Percentiles rank a stretch among this genome's conserved stretches.
phyloP scores from a whole-genome alignment of 2,329 filamentous ascomycete genomes.

The Apiospora rasikravindrae region DNA sequence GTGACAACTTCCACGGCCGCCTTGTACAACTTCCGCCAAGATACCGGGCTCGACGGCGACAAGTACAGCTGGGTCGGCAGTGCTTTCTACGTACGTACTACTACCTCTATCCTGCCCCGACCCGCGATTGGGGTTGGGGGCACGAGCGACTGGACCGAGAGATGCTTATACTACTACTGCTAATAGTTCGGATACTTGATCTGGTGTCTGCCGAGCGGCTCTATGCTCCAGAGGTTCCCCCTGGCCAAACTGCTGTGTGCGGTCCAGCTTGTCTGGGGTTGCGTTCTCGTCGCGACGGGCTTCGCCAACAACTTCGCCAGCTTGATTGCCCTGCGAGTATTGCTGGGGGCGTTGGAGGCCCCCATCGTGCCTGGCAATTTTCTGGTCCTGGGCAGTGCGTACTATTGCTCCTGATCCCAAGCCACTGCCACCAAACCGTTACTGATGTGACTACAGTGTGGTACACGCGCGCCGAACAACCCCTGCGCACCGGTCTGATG shows the following conservation, averaged over 20 bases:
- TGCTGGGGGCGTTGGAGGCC: slow-evolving; percentile 40
- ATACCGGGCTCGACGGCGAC: slow-evolving; percentile 20
- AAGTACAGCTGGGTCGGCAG: slow-evolving; percentile 33
- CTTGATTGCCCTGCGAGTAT: slow-evolving; percentile 35
- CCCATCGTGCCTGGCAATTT: slow-evolving; percentile 36
- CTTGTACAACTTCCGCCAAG: slow-evolving; percentile 30
- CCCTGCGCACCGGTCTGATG: slow-evolving; percentile 33
- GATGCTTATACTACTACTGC: background rate
- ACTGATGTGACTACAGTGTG: slow-evolving; percentile 27
- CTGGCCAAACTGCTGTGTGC: slow-evolving; percentile 40
- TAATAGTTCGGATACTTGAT: slow-evolving; percentile 43
- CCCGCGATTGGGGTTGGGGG: background rate
- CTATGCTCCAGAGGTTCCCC: slow-evolving; percentile 41
- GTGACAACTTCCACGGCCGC: slow-evolving; percentile 38
- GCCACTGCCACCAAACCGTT: background rate
- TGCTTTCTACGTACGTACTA: slow-evolving; percentile 31
- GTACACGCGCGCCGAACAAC: slow-evolving; percentile 37
- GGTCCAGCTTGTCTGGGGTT: slow-evolving; percentile 35
- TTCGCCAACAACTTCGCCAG: slow-evolving; percentile 35
- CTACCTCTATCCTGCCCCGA: background rate
- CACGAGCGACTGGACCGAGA: background rate
- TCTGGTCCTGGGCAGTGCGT: slow-evolving; percentile 33
- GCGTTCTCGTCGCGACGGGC: slow-evolving; percentile 35
- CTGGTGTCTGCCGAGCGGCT: slow-evolving; percentile 39
- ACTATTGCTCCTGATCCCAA: background rate